Evolutionary conservation across 31 red algal genomes (phyloP).

Genomic region (Bonnemaisonia californica): DNA sequence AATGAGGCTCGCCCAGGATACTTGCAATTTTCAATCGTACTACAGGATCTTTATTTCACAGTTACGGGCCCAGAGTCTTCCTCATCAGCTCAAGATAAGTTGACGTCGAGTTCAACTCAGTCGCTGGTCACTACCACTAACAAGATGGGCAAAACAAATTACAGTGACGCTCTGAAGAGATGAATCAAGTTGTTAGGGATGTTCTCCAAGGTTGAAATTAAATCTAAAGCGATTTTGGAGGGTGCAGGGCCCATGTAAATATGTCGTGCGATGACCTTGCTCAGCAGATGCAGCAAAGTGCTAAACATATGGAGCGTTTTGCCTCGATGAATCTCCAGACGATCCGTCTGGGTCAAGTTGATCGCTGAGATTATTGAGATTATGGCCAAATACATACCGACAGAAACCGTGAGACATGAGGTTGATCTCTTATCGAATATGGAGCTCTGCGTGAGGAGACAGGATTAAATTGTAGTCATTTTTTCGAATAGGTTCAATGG

Average conservation of each 20-base stretch:
- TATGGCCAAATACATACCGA: constrained; percentile 27
- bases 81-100: no score
- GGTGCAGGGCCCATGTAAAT: constrained; percentile 17
- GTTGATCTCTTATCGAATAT: constrained; percentile 30
- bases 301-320: background rate
- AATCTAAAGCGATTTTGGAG: constrained; percentile 6
- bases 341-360: background rate
- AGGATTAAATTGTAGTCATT: background rate
- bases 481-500: background rate
- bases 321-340: background rate
- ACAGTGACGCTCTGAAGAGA: background rate
- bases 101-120: no score
- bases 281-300: background rate
- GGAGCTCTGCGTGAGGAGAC: constrained; percentile 12
- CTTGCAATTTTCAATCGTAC: no score
- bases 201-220: constrained; percentile 10
- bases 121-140: no score
- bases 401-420: background rate
- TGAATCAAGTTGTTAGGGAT: constrained; percentile 8
- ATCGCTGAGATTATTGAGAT: constrained; percentile 11
- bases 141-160: background rate
- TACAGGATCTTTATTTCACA: no score
- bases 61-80: no score
- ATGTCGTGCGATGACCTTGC: constrained; percentile 19
- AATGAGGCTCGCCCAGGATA: no score